Evolutionary conservation across 2,329 filamentous ascomycete genomes (phyloP).

Genomic region (Talaromyces sp.): DNA sequence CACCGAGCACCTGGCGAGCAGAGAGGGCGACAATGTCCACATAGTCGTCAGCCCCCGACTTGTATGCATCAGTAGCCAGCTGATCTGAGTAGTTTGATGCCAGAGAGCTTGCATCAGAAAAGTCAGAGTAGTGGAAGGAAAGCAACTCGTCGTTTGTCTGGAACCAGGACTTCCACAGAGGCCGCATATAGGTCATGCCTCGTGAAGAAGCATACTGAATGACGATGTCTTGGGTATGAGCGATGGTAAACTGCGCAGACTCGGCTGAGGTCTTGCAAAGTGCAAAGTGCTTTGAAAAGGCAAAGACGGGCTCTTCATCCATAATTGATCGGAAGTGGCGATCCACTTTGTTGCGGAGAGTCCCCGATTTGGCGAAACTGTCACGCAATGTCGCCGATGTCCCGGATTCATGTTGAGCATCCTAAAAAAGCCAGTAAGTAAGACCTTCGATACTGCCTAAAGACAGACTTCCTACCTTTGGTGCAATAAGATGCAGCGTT

Average conservation of each 20-base stretch:
- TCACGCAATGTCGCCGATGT: slow-evolving; percentile 60
- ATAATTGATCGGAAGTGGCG: slow-evolving; percentile 62
- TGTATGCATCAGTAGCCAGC: slow-evolving; percentile 63
- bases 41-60: slow-evolving; percentile 68
- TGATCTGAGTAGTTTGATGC: slow-evolving; percentile 69
- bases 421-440: slow-evolving; percentile 20
- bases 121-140: slow-evolving; percentile 71
- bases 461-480: slow-evolving; percentile 39
- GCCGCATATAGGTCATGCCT: slow-evolving; percentile 71
- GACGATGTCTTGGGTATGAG: slow-evolving; percentile 70
- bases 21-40: slow-evolving; percentile 71
- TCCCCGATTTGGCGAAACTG: slow-evolving; percentile 62
- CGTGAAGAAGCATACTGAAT: slow-evolving; percentile 72
- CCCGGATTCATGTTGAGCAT: slow-evolving; percentile 65
- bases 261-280: slow-evolving; percentile 40
- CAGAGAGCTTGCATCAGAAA: slow-evolving; percentile 55
- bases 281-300: slow-evolving; percentile 63
- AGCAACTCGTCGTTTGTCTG: slow-evolving; percentile 57
- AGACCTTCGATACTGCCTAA: background rate
- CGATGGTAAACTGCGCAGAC: slow-evolving; percentile 67
- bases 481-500: slow-evolving; percentile 68
- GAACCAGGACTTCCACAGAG: slow-evolving; percentile 75
- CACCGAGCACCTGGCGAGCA: slow-evolving; percentile 74
- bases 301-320: slow-evolving; percentile 76
- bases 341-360: slow-evolving; percentile 62